Conservation (phyloP, 306 rosid species). For the Fagus sylvatica region DNA sequence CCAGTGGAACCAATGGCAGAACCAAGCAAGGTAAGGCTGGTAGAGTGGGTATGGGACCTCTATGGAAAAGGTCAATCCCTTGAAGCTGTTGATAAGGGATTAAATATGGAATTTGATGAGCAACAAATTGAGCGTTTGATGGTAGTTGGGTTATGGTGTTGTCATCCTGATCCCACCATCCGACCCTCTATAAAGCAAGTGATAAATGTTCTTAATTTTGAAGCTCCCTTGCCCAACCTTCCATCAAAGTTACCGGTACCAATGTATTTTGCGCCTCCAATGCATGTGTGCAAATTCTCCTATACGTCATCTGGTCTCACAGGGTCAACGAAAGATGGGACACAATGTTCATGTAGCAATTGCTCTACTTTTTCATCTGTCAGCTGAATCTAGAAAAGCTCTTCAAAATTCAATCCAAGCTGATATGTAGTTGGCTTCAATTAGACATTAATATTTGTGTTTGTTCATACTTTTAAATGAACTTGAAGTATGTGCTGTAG, state of each 20-base stretch:
- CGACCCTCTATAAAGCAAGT: conserved; percentile 72
- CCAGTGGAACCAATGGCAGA: conserved; percentile 54
- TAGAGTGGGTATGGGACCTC: conserved; percentile 76
- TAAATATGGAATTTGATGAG: conserved; percentile 46
- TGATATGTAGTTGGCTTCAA: not conserved
- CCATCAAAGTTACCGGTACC: conserved; percentile 64
- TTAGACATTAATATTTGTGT: not conserved
- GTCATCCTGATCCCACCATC: conserved; percentile 58
- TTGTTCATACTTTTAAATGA: not conserved
- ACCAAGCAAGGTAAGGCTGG: conserved; percentile 43
- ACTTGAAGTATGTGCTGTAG: no score
- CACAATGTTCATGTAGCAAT: conserved; percentile 30
- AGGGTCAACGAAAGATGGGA: conserved; percentile 30
- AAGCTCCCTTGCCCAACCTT: conserved; percentile 54
- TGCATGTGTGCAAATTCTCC: conserved; percentile 43
- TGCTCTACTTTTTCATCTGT: conserved; percentile 49
- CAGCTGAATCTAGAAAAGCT: conserved; percentile 53
- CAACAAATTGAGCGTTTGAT: conserved; percentile 47
- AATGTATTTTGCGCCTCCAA: conserved; percentile 60
- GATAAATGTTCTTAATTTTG: conserved; percentile 51
- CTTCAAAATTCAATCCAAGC: conserved; percentile 22
- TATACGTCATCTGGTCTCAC: conserved; percentile 40
- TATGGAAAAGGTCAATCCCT: conserved; percentile 55
- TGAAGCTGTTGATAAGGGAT: conserved; percentile 48
- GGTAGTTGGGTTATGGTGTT: conserved; percentile 71